Evolutionary conservation across 805 yeast genomes (phyloP).

Genomic region (Ogataea naganishii): DNA sequence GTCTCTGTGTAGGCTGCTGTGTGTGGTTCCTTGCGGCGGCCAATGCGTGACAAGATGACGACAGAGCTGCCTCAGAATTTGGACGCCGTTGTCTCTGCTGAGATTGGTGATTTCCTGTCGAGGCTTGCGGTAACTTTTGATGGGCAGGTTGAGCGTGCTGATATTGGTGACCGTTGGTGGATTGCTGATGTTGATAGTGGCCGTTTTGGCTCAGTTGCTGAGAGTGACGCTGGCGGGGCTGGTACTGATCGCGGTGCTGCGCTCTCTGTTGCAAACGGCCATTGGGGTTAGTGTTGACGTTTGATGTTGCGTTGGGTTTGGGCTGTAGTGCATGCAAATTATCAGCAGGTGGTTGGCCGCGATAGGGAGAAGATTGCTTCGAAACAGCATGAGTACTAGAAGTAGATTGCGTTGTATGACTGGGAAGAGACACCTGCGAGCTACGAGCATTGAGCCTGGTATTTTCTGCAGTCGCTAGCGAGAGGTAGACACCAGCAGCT

Average conservation of each 20-base stretch:
- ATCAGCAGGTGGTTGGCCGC: constrained; percentile 1
- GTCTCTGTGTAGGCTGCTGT: no score
- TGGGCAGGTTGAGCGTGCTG: constrained; percentile 1
- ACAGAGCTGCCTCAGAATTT: no score
- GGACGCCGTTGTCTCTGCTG: constrained; percentile 22
- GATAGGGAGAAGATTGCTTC: constrained; percentile 3
- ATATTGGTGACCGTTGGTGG: constrained; percentile 2
- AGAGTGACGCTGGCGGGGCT: constrained; percentile 2
- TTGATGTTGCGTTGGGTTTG: constrained; percentile 2
- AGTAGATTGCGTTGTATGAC: constrained; percentile 12
- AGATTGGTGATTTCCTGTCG: constrained; percentile 26
- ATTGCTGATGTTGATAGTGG: constrained; percentile 6
- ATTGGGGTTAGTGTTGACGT: no score
- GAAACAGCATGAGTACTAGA: constrained; percentile 9
- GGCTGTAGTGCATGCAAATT: constrained; percentile 3
- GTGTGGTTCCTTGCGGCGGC: no score
- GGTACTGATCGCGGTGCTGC: constrained; percentile 5
- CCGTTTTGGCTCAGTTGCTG: constrained; percentile 4
- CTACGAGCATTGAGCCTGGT: constrained; percentile 64
- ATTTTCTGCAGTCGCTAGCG: constrained; percentile 71
- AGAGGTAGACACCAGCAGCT: constrained; percentile 57
- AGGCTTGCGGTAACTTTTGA: constrained; percentile 9
- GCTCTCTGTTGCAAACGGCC: no score
- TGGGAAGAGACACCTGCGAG: constrained; percentile 27
- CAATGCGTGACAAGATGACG: no score